phyloP scores from a whole-genome alignment of 2,329 filamentous ascomycete species.

The Bipolaris victoriae region DNA sequence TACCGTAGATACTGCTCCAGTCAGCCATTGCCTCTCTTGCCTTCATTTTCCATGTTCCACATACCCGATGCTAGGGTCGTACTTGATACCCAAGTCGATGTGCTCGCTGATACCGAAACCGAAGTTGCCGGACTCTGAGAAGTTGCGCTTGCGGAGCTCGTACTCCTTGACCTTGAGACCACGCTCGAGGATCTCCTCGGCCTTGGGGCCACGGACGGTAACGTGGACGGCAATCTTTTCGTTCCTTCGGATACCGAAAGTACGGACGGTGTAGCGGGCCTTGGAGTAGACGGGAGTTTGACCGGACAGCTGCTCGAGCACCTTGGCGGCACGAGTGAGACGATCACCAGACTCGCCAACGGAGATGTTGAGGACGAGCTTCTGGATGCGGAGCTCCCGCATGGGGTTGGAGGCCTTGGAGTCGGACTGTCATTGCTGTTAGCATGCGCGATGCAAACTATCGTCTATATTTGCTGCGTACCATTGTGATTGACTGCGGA shows the following conservation, averaged over 20 bases:
- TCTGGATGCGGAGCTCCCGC: constrained; percentile 99
- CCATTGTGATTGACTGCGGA: constrained; percentile 49
- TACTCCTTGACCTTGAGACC: constrained; percentile 99
- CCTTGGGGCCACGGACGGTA: constrained; percentile 98
- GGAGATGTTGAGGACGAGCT: constrained; percentile 99
- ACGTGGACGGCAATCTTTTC: constrained; percentile 98
- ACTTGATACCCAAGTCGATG: constrained; percentile 99
- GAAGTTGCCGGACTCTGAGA: constrained; percentile 95
- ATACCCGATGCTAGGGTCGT: constrained; percentile 51
- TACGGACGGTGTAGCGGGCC: constrained; percentile 99
- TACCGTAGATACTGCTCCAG: constrained; percentile 61
- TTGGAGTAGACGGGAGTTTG: constrained; percentile 99
- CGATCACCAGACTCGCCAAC: constrained; percentile 99
- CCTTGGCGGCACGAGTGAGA: constrained; percentile 99
- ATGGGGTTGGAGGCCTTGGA: constrained; percentile 93
- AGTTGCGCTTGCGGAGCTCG: constrained; percentile 99
- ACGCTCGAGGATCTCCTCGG: constrained; percentile 99
- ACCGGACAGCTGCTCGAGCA: constrained; percentile 99
- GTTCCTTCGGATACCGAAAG: constrained; percentile 99
- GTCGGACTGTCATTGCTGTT: constrained; percentile 43
- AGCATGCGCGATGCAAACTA: constrained; percentile 25
- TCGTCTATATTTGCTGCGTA: constrained; percentile 27
- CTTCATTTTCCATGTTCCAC: constrained; percentile 15
- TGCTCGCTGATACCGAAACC: constrained; percentile 99
- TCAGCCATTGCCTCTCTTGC: constrained; percentile 27